Conservation (phyloP, 2,329 filamentous ascomycete species). For the Exutisphaerella laricina region DNA sequence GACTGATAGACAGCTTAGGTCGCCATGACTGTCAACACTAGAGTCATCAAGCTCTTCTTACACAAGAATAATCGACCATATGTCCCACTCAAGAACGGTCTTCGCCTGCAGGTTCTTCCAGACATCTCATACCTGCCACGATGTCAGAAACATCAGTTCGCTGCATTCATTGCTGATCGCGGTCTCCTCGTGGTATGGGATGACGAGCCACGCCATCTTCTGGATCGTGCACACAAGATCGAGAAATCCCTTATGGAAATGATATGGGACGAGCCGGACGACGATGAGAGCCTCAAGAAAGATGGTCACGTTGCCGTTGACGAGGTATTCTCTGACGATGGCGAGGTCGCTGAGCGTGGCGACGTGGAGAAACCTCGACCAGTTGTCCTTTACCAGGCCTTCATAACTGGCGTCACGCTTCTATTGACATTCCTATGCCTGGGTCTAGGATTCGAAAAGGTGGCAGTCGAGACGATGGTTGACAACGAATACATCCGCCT, state of each 20-base stretch:
- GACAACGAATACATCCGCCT: slow-evolving; percentile 52
- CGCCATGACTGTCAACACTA: slow-evolving; percentile 63
- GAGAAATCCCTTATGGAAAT: slow-evolving; percentile 52
- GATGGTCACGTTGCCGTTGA: slow-evolving; percentile 35
- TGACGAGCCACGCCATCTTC: slow-evolving; percentile 53
- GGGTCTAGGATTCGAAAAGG: slow-evolving; percentile 51
- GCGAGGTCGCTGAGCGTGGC: slow-evolving; percentile 36
- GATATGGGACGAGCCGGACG: slow-evolving; percentile 50
- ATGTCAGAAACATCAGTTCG: slow-evolving; percentile 61
- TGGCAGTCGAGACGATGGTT: slow-evolving; percentile 51
- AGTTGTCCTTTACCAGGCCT: slow-evolving; percentile 52
- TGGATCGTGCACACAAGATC: slow-evolving; percentile 48
- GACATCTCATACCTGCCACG: slow-evolving; percentile 52
- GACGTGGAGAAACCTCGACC: slow-evolving; percentile 40
- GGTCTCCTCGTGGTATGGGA: slow-evolving; percentile 59
- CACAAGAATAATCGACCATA: slow-evolving; percentile 47
- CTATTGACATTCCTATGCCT: slow-evolving; percentile 49
- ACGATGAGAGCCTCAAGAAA: slow-evolving; percentile 41
- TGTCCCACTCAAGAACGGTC: slow-evolving; percentile 54
- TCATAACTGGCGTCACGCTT: slow-evolving; percentile 51
- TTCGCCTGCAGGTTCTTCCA: slow-evolving; percentile 58
- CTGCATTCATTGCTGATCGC: slow-evolving; percentile 58
- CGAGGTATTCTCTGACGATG: slow-evolving; percentile 30
- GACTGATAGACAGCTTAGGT: slow-evolving; percentile 40
- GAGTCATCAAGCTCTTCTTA: slow-evolving; percentile 58